Conservation (phyloP, 2,329 filamentous ascomycete species). For the Neofusicoccum parvum region DNA sequence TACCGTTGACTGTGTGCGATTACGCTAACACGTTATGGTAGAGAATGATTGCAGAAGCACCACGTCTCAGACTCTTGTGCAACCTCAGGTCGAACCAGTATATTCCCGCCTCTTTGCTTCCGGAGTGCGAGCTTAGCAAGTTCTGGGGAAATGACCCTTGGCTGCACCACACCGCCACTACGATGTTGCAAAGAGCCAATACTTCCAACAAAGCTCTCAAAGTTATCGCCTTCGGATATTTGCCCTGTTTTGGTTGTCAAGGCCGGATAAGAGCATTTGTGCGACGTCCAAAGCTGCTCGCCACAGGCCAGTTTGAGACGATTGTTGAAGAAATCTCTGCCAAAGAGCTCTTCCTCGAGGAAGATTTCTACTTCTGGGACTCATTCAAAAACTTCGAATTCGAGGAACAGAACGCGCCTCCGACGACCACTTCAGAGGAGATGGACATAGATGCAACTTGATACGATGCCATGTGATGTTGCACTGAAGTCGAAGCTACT, state of each 20-base stretch:
- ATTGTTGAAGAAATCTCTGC: neutral
- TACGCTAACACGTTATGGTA: neutral
- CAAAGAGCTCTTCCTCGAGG: neutral
- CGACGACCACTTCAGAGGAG: neutral
- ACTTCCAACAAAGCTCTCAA: neutral
- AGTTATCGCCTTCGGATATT: neutral
- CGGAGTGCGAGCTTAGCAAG: neutral
- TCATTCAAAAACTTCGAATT: neutral
- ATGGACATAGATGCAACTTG: too few species aligned
- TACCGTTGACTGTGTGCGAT: too few species aligned
- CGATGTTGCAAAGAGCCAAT: neutral
- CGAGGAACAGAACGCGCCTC: neutral
- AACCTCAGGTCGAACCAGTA: neutral
- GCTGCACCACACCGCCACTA: neutral
- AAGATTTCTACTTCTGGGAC: neutral
- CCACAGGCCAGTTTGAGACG: neutral
- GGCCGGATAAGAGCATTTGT: neutral
- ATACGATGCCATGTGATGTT: too few species aligned
- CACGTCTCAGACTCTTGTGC: neutral
- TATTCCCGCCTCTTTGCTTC: too few species aligned
- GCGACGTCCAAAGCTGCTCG: neutral
- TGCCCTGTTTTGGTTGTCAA: neutral
- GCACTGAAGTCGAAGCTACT: too few species aligned
- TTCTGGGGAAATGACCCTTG: neutral
- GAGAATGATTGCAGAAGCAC: neutral